Evolutionary conservation across 495 filamentous ascomycete genomes (phyloP), one percentile per base, ranked within the genome.

Genomic region (Talaromyces borbonicus): DNA sequence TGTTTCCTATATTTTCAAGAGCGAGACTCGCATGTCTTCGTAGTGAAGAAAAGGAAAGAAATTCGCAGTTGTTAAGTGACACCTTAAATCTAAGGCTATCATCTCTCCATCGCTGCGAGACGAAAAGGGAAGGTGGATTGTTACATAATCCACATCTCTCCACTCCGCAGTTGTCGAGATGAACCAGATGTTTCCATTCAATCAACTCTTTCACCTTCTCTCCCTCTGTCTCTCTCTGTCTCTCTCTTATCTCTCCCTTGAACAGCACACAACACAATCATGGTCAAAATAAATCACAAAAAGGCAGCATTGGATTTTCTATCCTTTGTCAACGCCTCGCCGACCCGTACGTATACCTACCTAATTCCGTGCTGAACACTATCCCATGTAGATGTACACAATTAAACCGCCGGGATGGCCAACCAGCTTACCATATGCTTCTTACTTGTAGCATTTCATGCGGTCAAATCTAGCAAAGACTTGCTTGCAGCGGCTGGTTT

Each of bases 291-390:
- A 40, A 74, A 75, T 43, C 64, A 75, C 25, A 71, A 79, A 43
- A 67, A 73, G 56, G 67, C 74, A 48, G 89, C 85, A 42, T 67
- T 84, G 66, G 85, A 89, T 63, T 94, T 98, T 57, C 62, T 96
- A 55, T 83, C 85, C 60, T 98, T 94, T 69, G 81, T 98, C 60
- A 92, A 96, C 65, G 83, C 83, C 45, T 95, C 89, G 40, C 92
- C 93, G 9, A 95, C 90, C 48, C 90, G 92, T 98, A 78, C 50
- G 81, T 40, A 39, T 24, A 19, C 15, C 14, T 22, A 7, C 5
- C 23, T 12, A 39, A 23, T 31, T 19, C 29, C 6, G 6, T 20
- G 16, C 7, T 19, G 27, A 29, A 30, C 6, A n/a, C 7, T 25
- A 11, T 24, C 22, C n/a, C n/a, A n/a, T n/a, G n/a, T n/a, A n/a